Evolutionary conservation across 768 basidiomycete species (phyloP).

Genomic region (Kwoniella dendrophila): DNA sequence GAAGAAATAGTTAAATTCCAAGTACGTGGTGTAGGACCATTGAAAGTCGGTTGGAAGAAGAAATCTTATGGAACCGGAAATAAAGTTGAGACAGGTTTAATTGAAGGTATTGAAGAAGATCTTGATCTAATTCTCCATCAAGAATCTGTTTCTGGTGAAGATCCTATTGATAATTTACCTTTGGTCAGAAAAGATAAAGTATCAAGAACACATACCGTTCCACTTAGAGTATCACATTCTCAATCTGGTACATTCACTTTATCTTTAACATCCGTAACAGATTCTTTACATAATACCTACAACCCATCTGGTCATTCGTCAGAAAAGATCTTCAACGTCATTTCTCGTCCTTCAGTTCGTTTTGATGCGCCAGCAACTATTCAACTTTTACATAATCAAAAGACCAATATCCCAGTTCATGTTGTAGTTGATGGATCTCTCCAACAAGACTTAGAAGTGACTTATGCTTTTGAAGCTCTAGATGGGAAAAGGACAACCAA

Average conservation of each 20-base stretch:
- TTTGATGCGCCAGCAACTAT: constrained; percentile 68
- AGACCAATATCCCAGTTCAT: constrained; percentile 64
- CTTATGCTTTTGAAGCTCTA: constrained; percentile 66
- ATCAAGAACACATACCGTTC: constrained; percentile 46
- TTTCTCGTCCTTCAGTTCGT: constrained; percentile 70
- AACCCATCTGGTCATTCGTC: constrained; percentile 44
- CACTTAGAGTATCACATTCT: constrained; percentile 41
- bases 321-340: constrained; percentile 66
- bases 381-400: constrained; percentile 69
- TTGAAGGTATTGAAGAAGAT: constrained; percentile 51
- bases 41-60: constrained; percentile 47
- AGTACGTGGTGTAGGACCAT: constrained; percentile 46
- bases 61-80: constrained; percentile 25
- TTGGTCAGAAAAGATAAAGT: constrained; percentile 34
- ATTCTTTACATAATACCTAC: constrained; percentile 77
- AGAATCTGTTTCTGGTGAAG: too few species aligned
- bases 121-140: too few species aligned
- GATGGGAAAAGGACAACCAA: constrained; percentile 67
- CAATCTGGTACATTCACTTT: constrained; percentile 62
- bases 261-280: constrained; percentile 70
- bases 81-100: constrained; percentile 34
- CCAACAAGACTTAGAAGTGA: constrained; percentile 58
- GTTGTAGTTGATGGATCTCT: constrained; percentile 64
- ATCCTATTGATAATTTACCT: constrained; percentile 28
- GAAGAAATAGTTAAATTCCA: constrained; percentile 44